Evolutionary conservation across 495 filamentous ascomycete species (phyloP), one percentile per base, ranked within the genome.

Genomic region (Hyaloscypha bicolor): DNA sequence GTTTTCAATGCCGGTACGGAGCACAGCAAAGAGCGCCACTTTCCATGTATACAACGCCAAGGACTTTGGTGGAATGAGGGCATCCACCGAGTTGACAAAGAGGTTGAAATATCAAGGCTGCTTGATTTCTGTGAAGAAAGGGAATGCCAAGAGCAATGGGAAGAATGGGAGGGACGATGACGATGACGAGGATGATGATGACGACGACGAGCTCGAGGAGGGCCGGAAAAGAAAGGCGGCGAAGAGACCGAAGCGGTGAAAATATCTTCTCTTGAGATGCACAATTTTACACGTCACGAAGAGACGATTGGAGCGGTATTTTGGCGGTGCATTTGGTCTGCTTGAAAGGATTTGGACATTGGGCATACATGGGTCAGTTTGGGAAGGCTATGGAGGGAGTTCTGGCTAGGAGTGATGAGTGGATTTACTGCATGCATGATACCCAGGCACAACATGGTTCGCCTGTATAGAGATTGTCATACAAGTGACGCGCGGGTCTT

Each of bases 31-130:
- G 85, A 94, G 90, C 67, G 88, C 92, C 52, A 80, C 87, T 9
- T 97, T 98, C 74, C 88, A 89, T 29, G 95, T 97, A 25, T 97
- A 89, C 76, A 93, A 92, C 22, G 93, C 94, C n/a, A 97, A 97
- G 75, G 94, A 97, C 76, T 98, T 98, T 69, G 92, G 93, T 0
- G 94, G 95, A 9, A 97, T 98, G 95, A 81, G 87, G 62, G 87
- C 89, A 0, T 90, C 87, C 73, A 91, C 88, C 30, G 77, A 81
- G 29, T 73, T 93, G 37, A 91, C 90, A 31, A 90, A 89, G 75
- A 79, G 83, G 33, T 77, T 93, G 62, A 91, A 91, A 75, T 80
- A 86, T 70, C 90, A 93, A 78, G 90, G 90, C 32, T 90, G 90
- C 68, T 81, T 90, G 45, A 92, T 93, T 69, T 87, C 88, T 62